Evolutionary conservation across 2,329 filamentous ascomycete genomes (phyloP).

Genomic region (Colletotrichum liaoningense): DNA sequence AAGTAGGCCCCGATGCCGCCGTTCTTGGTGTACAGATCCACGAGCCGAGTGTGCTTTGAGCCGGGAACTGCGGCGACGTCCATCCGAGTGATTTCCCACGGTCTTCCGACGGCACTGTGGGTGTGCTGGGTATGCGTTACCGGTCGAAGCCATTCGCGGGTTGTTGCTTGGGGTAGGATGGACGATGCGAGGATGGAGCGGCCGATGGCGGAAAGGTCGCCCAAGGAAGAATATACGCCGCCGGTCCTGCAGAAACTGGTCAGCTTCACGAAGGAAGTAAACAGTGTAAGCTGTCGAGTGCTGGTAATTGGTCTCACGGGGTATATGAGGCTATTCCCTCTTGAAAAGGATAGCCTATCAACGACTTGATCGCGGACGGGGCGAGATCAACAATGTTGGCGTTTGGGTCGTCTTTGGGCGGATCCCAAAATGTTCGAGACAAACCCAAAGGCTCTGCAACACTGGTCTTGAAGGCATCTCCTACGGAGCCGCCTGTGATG

Average conservation of each 20-base stretch:
- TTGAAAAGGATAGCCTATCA: neutral
- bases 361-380: neutral
- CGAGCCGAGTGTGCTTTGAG: slow-evolving; percentile 41
- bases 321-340: slow-evolving; percentile 8
- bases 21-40: slow-evolving; percentile 43
- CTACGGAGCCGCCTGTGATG: slow-evolving; percentile 16
- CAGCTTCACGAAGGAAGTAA: neutral
- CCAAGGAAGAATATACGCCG: slow-evolving; percentile 23
- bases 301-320: neutral
- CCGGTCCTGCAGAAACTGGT: slow-evolving; percentile 23
- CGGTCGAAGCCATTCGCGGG: slow-evolving; percentile 38
- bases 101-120: slow-evolving; percentile 32
- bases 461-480: slow-evolving; percentile 13
- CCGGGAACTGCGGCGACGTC: slow-evolving; percentile 26
- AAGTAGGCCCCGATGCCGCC: slow-evolving; percentile 43
- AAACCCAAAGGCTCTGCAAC: slow-evolving; percentile 26
- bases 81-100: slow-evolving; percentile 39
- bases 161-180: slow-evolving; percentile 22
- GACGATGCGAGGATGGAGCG: slow-evolving; percentile 38
- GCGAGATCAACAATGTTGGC: slow-evolving; percentile 4
- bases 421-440: slow-evolving; percentile 1
- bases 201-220: slow-evolving; percentile 34
- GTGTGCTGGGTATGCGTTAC: slow-evolving; percentile 31
- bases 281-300: neutral
- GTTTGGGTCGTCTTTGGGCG: slow-evolving; percentile 12